Base-by-base conservation (phyloP, 2,329 filamentous ascomycete genomes). In the Phyllosticta citribraziliensis region DNA sequence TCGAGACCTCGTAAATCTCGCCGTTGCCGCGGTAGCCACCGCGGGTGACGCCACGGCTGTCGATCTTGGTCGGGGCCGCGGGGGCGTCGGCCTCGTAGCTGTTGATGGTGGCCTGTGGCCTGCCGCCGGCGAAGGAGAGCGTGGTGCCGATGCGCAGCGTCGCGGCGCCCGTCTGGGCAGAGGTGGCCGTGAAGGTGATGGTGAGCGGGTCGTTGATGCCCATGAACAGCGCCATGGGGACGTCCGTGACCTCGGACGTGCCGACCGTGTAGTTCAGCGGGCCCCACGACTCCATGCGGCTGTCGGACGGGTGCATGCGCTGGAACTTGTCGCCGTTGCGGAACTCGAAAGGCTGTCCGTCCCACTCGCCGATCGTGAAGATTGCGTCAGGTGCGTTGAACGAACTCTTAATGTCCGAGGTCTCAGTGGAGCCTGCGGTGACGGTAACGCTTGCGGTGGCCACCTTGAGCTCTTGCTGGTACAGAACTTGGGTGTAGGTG, bases 141-240 rank as follows among this genome's bases (percentile, higher is more conserved):
- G 85, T 88, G 0, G 85, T 88, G 5, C 83, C 84, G 62, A 88
- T 81, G 52, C 84, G 79, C 25, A 88, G 78, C 0, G 84, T 88
- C 1, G 82, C 80, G 2, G 80, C 74, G 0, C 74, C 78, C 2
- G 78, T 76, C 54, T 70, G 67, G 2, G 77, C 77, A 17, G 80
- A 77, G 12, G 69, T 72, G 0, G 85, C 76, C 25, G 77, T 80
- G 70, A 88, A 85, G 52, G 79, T 79, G 72, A 88, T 86, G 1
- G 81, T 86, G 14, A 83, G 74, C 0, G 82, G 81, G 63, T 77
- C 78, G 72, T 87, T 87, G 61, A 82, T 79, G 24, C 70, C 70
- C 70, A 86, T 83, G 73, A 86, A 85, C 25, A 87, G 70, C 0
- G 85, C 85, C 85, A 88, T 88, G 52, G 85, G 84, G 68, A 88